phyloP scores from a whole-genome alignment of 2,329 filamentous ascomycete species.

The Sporothrix inflata region DNA sequence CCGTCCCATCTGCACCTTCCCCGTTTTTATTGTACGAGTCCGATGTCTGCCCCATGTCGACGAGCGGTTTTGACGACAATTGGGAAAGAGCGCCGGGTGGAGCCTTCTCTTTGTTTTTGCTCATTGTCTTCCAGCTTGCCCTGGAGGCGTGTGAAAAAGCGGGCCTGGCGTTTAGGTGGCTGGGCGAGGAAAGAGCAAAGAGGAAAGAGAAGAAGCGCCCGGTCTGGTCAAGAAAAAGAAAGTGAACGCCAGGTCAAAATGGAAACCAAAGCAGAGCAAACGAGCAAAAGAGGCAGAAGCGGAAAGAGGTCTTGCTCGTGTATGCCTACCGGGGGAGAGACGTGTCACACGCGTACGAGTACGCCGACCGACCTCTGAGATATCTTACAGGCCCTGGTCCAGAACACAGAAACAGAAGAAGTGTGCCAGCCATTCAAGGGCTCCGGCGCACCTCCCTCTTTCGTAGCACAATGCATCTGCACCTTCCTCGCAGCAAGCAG shows the following conservation, averaged over 20 bases:
- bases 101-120: background rate
- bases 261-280: too few relatives aligned
- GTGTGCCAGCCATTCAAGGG: conserved; percentile 14
- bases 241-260: background rate
- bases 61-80: background rate
- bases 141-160: conserved; percentile 13
- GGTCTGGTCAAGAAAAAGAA: background rate
- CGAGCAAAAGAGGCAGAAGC: background rate
- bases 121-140: background rate
- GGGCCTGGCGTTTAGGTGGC: conserved; percentile 15
- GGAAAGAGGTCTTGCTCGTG: background rate
- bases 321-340: background rate
- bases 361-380: background rate
- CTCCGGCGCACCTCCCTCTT: conserved; percentile 17
- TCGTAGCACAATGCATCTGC: conserved; percentile 13
- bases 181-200: background rate
- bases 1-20: conserved; percentile 1
- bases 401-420: background rate
- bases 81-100: conserved; percentile 20
- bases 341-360: conserved; percentile 10
- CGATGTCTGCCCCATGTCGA: background rate
- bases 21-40: background rate
- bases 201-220: background rate
- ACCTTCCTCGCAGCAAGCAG: background rate
- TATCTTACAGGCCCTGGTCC: background rate